A percentile compares a stretch with the other conserved stretches of the same genome.
These are phyloP conservation scores for Neurospora sp. DNA, from an alignment of 495 filamentous ascomycete species.

Conservation along the genomic window DNA sequence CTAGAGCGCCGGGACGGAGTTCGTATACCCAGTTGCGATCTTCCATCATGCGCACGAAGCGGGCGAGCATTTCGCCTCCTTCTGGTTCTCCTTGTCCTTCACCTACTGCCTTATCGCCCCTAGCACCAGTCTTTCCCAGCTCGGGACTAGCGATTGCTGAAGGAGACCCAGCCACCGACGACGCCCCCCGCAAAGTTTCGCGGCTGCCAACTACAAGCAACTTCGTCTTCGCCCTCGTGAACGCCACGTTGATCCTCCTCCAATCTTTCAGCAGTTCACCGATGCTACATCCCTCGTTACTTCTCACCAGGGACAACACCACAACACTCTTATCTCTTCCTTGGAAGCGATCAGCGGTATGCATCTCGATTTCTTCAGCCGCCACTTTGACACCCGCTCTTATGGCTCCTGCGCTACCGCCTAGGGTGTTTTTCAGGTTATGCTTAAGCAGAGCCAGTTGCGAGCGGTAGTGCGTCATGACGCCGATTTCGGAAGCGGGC, in stretches of 20 bases:
- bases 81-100: slow-evolving; percentile 23
- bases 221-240: slow-evolving; percentile 86
- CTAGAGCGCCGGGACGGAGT: slow-evolving; percentile 49
- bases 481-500: slow-evolving; percentile 68
- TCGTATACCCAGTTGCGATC: slow-evolving; percentile 65
- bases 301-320: slow-evolving; percentile 75
- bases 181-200: slow-evolving; percentile 50
- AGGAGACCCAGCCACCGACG: not conserved
- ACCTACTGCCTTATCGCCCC: not conserved
- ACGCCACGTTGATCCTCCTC: slow-evolving; percentile 88
- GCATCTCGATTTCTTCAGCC: slow-evolving; percentile 63
- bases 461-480: slow-evolving; percentile 96
- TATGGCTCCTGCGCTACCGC: not conserved
- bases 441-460: slow-evolving; percentile 56
- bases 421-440: slow-evolving; percentile 22
- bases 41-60: slow-evolving; percentile 70
- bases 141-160: slow-evolving; percentile 10
- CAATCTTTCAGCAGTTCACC: slow-evolving; percentile 88
- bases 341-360: slow-evolving; percentile 94
- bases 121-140: not conserved
- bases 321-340: slow-evolving; percentile 90
- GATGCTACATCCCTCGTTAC: slow-evolving; percentile 66
- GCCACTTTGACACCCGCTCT: not conserved
- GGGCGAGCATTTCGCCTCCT: slow-evolving; percentile 52
- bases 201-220: slow-evolving; percentile 76